Evolutionary conservation across 495 filamentous ascomycete species (phyloP).

Genomic region (Oleoguttula mirabilis): DNA sequence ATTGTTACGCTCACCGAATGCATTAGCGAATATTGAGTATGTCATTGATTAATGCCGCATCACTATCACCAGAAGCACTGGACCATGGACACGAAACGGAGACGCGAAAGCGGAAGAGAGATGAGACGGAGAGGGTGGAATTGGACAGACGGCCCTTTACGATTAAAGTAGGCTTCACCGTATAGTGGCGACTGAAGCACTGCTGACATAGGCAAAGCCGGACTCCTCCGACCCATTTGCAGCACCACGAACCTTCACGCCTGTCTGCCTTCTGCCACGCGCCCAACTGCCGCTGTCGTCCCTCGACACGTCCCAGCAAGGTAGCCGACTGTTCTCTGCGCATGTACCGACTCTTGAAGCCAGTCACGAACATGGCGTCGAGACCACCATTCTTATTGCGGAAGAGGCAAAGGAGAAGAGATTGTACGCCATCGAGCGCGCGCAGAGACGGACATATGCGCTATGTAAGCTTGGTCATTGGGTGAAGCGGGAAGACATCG

Average conservation of each 20-base stretch:
- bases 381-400: conserved; percentile 48
- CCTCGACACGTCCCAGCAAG: conserved; percentile 20
- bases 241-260: conserved; percentile 7
- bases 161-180: conserved; percentile 18
- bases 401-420: conserved; percentile 45
- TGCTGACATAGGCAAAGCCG: not conserved
- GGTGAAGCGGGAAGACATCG: conserved; percentile 41
- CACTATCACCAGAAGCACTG: not conserved
- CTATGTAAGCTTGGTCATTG: conserved; percentile 57
- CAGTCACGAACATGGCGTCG: conserved; percentile 7
- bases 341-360: conserved; percentile 23
- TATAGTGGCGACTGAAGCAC: no score
- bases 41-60: conserved; percentile 2
- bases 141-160: conserved; percentile 15
- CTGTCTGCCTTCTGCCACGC: conserved; percentile 19
- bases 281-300: conserved; percentile 28
- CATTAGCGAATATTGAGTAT: conserved; percentile 6
- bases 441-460: conserved; percentile 52
- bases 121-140: conserved; percentile 23
- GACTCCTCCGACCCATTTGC: conserved; percentile 12
- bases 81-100: not conserved
- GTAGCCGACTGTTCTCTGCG: conserved; percentile 27
- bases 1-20: conserved; percentile 7
- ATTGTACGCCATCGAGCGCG: conserved; percentile 63
- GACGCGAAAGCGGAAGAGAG: conserved; percentile 28